Evolutionary conservation across 1,284 basidiomycete species (phyloP), one percentile per base, ranked within the genome.

Genomic region (Ceratobasidium sp.): DNA sequence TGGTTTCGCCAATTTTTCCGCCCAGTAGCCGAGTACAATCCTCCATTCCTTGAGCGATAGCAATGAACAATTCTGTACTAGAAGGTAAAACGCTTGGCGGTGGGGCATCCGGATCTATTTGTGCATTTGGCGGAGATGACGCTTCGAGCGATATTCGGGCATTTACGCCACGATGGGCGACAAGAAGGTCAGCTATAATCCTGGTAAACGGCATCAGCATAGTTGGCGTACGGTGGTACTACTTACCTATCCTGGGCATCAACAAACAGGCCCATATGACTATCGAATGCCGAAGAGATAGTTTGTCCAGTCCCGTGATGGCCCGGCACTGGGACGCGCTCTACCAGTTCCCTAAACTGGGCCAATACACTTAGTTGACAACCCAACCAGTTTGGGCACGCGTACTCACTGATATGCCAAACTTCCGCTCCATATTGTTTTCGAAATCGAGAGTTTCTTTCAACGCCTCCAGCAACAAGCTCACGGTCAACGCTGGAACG

Each of bases 51-150:
- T 98, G 95, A 0, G 92, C 93, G 79, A 99, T 99, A 80, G 97
- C 95, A 80, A 97, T 97, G 83, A 99, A 99, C 43, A 99, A 83
- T 78, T 99, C 96, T 0, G 96, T 98, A 0, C 95, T 97, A 0
- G 94, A 96, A 0, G 95, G 93, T 1, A 98, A 84, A 0, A 99
- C 85, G 0, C 87, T 83, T 0, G 60, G 46, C 32, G 57, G 69
- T 23, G 88, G 81, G 21, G 85, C 83, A 14, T 83, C 83, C 10
- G 83, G 83, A 28, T 86, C 84, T 23, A 85, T 84, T 8, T 79
- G 79, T 2, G 81, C 80, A 28, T 60, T 69, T 23, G 53, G 43
- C 18, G 78, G 79, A 57, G 83, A 79, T 0, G 84, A 80, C 6
- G 85, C 85, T 69, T 96, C 94, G 12, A 92, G 80, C 0, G 90